Conservation (phyloP, 768 basidiomycete genomes). For the Kondoa malvinella region DNA sequence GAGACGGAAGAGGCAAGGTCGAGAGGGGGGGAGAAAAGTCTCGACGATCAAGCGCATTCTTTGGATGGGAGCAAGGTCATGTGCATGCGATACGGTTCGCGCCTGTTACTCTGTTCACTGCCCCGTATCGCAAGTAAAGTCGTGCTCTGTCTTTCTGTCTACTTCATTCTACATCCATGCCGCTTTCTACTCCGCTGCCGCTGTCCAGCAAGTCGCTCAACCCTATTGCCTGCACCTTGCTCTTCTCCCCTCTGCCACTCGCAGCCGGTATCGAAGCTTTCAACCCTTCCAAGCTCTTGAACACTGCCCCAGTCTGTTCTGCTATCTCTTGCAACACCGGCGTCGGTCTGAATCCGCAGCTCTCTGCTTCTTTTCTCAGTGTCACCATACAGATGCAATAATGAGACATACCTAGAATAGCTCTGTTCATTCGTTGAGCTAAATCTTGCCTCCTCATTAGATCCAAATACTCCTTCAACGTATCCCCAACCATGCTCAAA, state of each 20-base stretch:
- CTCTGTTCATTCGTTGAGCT: not conserved
- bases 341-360: not conserved
- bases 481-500: not conserved
- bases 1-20: not conserved
- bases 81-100: too few species aligned
- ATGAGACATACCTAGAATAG: not conserved
- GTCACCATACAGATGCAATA: not conserved
- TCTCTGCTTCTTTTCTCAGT: not conserved
- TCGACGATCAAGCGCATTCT: not conserved
- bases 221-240: too few species aligned
- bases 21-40: not conserved
- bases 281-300: not conserved
- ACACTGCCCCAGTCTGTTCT: slow-evolving; percentile 1
- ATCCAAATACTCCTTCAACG: not conserved
- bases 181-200: too few species aligned
- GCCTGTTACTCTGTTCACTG: too few species aligned
- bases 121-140: too few species aligned
- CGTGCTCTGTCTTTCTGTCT: too few species aligned
- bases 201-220: too few species aligned
- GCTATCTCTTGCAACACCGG: not conserved
- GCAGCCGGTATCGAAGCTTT: not conserved
- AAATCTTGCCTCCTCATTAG: not conserved
- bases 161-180: too few species aligned
- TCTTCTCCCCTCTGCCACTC: not conserved
- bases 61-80: too few species aligned